A percentile compares a stretch with the other conserved stretches of the same genome.
phyloP scores from a whole-genome alignment of 306 rosid genomes.

The Vigna unguiculata region DNA sequence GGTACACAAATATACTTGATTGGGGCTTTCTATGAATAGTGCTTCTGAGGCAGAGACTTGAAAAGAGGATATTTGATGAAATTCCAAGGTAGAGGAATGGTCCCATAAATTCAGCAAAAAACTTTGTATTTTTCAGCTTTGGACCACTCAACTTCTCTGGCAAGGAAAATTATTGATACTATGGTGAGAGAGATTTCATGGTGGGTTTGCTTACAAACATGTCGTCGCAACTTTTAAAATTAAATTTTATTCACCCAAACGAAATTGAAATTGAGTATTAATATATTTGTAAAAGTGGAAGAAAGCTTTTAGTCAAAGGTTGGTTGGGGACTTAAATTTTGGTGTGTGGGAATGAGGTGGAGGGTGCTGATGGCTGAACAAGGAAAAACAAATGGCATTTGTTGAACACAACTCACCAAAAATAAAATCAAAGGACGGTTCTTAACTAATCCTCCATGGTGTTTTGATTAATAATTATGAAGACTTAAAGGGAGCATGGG shows the following conservation, averaged over 20 bases:
- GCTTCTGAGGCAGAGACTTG: not conserved
- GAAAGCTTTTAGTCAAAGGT: not conserved
- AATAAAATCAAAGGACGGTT: slow-evolving; percentile 14
- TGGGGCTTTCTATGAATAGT: not conserved
- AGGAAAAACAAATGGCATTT: slow-evolving; percentile 24
- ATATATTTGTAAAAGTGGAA: too few relatives aligned
- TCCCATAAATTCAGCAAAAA: slow-evolving; percentile 39
- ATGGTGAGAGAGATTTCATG: slow-evolving; percentile 40
- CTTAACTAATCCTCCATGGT: slow-evolving; percentile 24
- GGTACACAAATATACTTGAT: slow-evolving; percentile 1
- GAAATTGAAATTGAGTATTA: too few relatives aligned
- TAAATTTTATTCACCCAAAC: too few relatives aligned
- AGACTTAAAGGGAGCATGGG: slow-evolving; percentile 9
- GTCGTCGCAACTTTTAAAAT: too few relatives aligned
- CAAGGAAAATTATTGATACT: slow-evolving; percentile 44
- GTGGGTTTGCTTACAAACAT: slow-evolving; percentile 41
- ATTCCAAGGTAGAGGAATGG: slow-evolving; percentile 23
- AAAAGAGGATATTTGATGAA: not conserved
- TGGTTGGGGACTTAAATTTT: slow-evolving; percentile 41
- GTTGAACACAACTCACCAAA: slow-evolving; percentile 2
- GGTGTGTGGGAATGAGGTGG: slow-evolving; percentile 9
- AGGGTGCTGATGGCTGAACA: slow-evolving; percentile 34
- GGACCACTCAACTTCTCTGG: slow-evolving; percentile 42
- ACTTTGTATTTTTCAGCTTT: slow-evolving; percentile 18
- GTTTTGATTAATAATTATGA: slow-evolving; percentile 4